Conservation (phyloP, 371 early-diverging fungal genomes). For the Nematocida ausubeli region DNA sequence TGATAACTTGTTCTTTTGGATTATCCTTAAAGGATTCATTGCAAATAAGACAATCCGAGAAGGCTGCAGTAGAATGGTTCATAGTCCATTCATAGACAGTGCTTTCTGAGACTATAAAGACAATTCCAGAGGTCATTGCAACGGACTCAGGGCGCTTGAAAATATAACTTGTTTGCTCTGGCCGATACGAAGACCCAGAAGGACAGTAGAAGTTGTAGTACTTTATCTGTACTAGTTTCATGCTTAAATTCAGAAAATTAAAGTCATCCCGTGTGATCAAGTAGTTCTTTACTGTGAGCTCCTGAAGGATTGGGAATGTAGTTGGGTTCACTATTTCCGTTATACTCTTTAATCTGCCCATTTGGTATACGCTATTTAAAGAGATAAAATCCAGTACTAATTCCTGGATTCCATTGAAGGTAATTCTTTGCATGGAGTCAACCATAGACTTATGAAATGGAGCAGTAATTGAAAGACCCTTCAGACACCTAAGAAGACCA, state of each 20-base stretch:
- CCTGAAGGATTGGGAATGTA: conserved; percentile 7
- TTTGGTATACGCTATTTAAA: neutral
- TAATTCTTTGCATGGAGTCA: neutral
- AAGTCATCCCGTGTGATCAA: conserved; percentile 15
- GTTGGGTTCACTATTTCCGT: conserved; percentile 6
- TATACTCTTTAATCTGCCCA: neutral
- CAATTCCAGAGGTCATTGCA: conserved; percentile 24
- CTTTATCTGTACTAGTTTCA: conserved; percentile 17
- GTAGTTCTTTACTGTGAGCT: conserved; percentile 21
- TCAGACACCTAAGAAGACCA: neutral
- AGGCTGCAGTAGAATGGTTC: neutral
- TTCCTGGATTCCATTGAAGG: neutral
- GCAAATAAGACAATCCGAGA: conserved; percentile 17
- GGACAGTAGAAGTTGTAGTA: conserved; percentile 41
- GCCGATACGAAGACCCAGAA: conserved; percentile 22
- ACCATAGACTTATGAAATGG: neutral
- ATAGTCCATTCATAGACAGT: conserved; percentile 8
- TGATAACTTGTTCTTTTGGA: neutral
- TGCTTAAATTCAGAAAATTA: neutral
- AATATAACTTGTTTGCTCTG: neutral
- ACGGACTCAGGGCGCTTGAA: conserved; percentile 27
- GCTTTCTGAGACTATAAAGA: conserved; percentile 25
- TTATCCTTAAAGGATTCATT: neutral
- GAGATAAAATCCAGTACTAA: neutral
- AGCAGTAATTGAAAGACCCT: neutral